Conservation (phyloP, 495 filamentous ascomycete genomes). For the Tirmania nivea region DNA sequence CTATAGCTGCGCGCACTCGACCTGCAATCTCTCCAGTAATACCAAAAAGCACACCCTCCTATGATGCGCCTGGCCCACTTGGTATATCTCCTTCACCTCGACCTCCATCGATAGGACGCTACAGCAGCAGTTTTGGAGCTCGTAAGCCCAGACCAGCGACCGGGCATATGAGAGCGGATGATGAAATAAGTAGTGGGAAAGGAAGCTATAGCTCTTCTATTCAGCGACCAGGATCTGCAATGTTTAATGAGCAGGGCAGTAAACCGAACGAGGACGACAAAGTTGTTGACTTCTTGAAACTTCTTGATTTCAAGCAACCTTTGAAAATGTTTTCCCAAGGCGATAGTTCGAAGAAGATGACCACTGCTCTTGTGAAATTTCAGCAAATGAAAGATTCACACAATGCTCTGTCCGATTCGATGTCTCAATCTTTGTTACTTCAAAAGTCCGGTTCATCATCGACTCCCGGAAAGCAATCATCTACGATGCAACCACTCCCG, state of each 20-base stretch:
- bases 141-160: constrained; percentile 55
- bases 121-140: constrained; percentile 74
- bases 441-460: constrained; percentile 48
- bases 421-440: constrained; percentile 63
- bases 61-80: background rate
- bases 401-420: constrained; percentile 62
- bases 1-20: constrained; percentile 6
- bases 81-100: constrained; percentile 43
- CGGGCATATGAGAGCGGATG: constrained; percentile 50
- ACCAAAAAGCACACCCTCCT: background rate
- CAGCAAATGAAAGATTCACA: constrained; percentile 80
- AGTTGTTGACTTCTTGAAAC: constrained; percentile 16
- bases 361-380: constrained; percentile 42
- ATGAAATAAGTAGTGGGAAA: constrained; percentile 73
- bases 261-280: constrained; percentile 9
- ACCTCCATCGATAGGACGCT: constrained; percentile 44
- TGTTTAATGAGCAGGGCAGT: constrained; percentile 32
- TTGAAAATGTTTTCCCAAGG: constrained; percentile 14
- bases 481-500: constrained; percentile 17
- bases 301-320: constrained; percentile 13
- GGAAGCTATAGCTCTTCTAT: constrained; percentile 62
- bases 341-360: constrained; percentile 8
- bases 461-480: constrained; percentile 38
- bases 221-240: constrained; percentile 65
- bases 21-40: constrained; percentile 11